A percentile compares a stretch with the other conserved stretches of the same genome.
Conservation (phyloP, 345 rosid genomes). For the Moricandia moricandioides region DNA sequence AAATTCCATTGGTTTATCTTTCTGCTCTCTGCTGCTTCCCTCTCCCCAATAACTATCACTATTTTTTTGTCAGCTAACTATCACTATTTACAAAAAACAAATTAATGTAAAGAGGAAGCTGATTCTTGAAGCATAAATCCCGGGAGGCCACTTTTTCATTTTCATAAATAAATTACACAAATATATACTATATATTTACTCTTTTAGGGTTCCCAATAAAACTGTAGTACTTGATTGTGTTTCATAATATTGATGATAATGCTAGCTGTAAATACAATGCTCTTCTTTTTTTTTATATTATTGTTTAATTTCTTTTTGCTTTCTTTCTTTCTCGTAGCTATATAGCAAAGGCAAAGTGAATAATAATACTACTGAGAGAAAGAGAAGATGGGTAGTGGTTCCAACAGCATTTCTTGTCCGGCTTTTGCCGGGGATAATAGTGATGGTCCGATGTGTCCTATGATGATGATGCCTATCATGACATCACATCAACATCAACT, state of each 20-base stretch:
- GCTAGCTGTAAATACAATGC: conserved; percentile 36
- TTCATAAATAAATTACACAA: background rate
- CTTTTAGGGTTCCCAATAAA: conserved; percentile 38
- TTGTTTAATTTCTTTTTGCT: background rate
- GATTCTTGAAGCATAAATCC: conserved; percentile 71
- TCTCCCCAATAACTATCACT: conserved; percentile 40
- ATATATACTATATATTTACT: conserved; percentile 13
- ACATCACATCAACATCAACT: conserved; percentile 39
- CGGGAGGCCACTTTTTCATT: conserved; percentile 68
- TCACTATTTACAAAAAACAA: no score
- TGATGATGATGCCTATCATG: conserved; percentile 59
- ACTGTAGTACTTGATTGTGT: conserved; percentile 31
- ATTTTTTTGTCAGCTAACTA: conserved; percentile 34
- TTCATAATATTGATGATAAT: conserved; percentile 37
- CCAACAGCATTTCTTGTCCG: conserved; percentile 60
- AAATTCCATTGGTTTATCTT: conserved; percentile 20
- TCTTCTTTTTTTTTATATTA: background rate
- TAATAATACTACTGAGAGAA: conserved; percentile 32
- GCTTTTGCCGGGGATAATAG: conserved; percentile 71
- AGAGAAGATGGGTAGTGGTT: conserved; percentile 66
- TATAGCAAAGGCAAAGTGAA: conserved; percentile 46
- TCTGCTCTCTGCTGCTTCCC: conserved; percentile 31
- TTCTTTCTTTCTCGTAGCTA: conserved; percentile 23
- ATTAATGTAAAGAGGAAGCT: conserved; percentile 52
- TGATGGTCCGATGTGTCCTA: conserved; percentile 55